These are phyloP conservation scores for Trebouxia sp. DNA, from an alignment of 139 green algal genomes.

Conservation along the genomic window DNA sequence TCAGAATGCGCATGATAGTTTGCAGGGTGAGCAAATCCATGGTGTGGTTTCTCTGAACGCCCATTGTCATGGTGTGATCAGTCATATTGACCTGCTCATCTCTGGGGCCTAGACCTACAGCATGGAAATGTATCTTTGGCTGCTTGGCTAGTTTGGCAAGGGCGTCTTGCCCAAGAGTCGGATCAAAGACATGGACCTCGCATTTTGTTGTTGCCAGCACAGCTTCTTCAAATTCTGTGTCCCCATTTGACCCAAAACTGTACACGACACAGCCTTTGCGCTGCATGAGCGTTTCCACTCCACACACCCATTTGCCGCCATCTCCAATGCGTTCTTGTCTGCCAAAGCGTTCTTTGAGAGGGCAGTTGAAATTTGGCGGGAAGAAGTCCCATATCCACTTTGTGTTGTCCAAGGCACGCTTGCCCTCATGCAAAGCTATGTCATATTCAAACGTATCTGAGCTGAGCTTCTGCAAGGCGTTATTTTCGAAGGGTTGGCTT, in stretches of 20 bases:
- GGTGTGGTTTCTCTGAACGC: neutral
- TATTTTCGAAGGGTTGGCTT: slow-evolving; percentile 5
- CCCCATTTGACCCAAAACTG: slow-evolving; percentile 38
- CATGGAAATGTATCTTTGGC: slow-evolving; percentile 17
- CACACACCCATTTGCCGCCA: slow-evolving; percentile 43
- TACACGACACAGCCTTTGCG: slow-evolving; percentile 33
- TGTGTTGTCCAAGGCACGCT: neutral
- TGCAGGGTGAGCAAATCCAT: neutral
- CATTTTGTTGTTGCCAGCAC: slow-evolving; percentile 23
- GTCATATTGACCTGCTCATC: slow-evolving; percentile 20
- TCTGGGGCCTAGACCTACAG: slow-evolving; percentile 1
- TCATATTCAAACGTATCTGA: neutral
- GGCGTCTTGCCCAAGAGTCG: slow-evolving; percentile 20
- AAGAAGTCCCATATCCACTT: slow-evolving; percentile 33
- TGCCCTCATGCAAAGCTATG: neutral
- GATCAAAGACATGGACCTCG: slow-evolving; percentile 38
- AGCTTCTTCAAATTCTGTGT: slow-evolving; percentile 35
- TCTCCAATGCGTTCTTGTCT: slow-evolving; percentile 20
- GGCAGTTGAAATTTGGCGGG: slow-evolving; percentile 33
- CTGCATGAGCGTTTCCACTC: slow-evolving; percentile 28
- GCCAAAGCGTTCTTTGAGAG: slow-evolving; percentile 35
- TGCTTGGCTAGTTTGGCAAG: neutral
- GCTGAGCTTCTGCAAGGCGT: neutral
- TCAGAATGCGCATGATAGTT: slow-evolving; percentile 32
- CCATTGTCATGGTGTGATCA: neutral